A percentile compares a stretch with the other conserved stretches of the same genome.
These are phyloP conservation scores for Candida nemodendra DNA, from an alignment of 805 yeast genomes.

Conservation along the genomic window DNA sequence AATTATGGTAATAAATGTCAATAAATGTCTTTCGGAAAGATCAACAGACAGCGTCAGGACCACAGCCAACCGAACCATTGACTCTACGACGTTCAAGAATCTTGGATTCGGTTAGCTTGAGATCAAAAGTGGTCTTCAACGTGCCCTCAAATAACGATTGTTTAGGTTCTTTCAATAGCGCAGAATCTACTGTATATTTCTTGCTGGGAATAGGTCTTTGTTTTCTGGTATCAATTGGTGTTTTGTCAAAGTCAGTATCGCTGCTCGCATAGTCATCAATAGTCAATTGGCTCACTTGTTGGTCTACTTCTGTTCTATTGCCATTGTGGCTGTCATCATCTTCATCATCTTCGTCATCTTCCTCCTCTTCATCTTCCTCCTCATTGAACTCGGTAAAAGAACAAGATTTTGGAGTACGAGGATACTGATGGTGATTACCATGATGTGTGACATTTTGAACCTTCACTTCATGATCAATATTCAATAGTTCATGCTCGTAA, in stretches of 20 bases:
- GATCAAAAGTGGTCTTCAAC: constrained; percentile 41
- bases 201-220: constrained; percentile 14
- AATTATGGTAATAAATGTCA: neutral
- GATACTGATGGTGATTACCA: constrained; percentile 9
- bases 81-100: constrained; percentile 54
- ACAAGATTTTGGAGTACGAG: constrained; percentile 19
- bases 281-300: neutral
- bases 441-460: neutral
- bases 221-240: constrained; percentile 9
- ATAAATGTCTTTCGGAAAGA: neutral
- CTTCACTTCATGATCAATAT: constrained; percentile 4
- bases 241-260: constrained; percentile 16
- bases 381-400: constrained; percentile 11
- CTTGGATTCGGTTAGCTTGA: constrained; percentile 64
- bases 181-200: constrained; percentile 8
- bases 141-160: constrained; percentile 10
- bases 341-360: constrained; percentile 5
- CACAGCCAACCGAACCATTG: constrained; percentile 21
- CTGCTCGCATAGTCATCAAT: constrained; percentile 8
- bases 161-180: neutral
- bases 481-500: constrained; percentile 3
- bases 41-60: constrained; percentile 9
- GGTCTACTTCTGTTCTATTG: neutral
- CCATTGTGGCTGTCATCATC: constrained; percentile 1
- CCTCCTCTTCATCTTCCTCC: constrained; percentile 10